phyloP scores from a whole-genome alignment of 805 yeast genomes.

The Myxozyma kluyveri region DNA sequence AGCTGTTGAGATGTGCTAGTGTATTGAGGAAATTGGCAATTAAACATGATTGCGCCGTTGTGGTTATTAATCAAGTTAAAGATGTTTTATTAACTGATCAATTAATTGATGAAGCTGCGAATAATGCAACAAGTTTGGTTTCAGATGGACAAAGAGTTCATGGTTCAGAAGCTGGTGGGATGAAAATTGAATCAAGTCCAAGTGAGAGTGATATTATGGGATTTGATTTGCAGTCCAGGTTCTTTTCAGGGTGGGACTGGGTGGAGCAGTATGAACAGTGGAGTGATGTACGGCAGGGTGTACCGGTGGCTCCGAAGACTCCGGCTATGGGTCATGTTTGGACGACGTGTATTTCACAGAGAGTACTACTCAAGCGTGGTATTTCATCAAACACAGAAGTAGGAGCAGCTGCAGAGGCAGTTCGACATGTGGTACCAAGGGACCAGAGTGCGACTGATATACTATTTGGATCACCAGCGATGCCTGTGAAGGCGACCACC shows the following conservation, averaged over 20 bases:
- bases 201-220: constrained; percentile 39
- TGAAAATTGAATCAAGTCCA: constrained; percentile 1
- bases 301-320: no score
- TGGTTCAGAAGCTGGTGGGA: background rate
- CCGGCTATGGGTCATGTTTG: constrained; percentile 59
- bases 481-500: constrained; percentile 19
- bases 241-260: constrained; percentile 73
- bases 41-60: constrained; percentile 54
- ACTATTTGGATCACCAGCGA: no score
- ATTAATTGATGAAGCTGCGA: background rate
- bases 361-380: constrained; percentile 42
- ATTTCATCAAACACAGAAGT: constrained; percentile 23
- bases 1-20: constrained; percentile 42
- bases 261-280: constrained; percentile 26
- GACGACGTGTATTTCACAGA: constrained; percentile 51
- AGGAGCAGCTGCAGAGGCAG: no score
- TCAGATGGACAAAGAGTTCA: background rate
- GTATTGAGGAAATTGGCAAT: constrained; percentile 52
- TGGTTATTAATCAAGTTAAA: constrained; percentile 77
- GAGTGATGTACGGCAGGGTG: no score
- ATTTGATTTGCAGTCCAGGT: constrained; percentile 65
- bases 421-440: no score
- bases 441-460: no score
- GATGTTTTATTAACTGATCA: constrained; percentile 41
- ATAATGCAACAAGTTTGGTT: constrained; percentile 4